These are phyloP conservation scores for Pythium coloratum DNA, from an alignment of 352 stramenopile species.

Conservation along the genomic window DNA sequence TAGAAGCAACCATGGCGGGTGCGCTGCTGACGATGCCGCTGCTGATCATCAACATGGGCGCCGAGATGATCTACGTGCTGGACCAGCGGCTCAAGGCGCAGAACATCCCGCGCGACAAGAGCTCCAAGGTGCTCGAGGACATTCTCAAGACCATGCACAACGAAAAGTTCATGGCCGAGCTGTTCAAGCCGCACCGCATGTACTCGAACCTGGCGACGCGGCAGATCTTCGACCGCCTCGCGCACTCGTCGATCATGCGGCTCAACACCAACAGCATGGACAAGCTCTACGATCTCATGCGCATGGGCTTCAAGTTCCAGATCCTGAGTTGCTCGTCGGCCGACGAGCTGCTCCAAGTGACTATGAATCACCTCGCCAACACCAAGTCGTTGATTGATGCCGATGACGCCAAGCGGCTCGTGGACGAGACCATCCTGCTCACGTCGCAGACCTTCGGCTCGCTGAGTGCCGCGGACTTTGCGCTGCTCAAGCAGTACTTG, in stretches of 20 bases:
- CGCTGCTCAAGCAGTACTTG: conserved; percentile 82
- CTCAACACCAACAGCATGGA: conserved; percentile 94
- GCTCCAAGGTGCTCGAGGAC: conserved; percentile 89
- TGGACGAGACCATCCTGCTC: conserved; percentile 80
- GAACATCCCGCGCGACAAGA: conserved; percentile 89
- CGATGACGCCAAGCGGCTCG: conserved; percentile 58
- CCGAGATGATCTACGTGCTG: conserved; percentile 94
- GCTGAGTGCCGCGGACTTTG: conserved; percentile 74
- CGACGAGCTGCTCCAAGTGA: conserved; percentile 88
- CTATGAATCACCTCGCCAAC: conserved; percentile 82
- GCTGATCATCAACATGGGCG: conserved; percentile 93
- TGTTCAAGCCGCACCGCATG: conserved; percentile 92
- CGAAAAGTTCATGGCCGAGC: conserved; percentile 87
- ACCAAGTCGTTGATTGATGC: conserved; percentile 74
- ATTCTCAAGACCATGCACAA: conserved; percentile 94
- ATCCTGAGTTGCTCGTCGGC: conserved; percentile 77
- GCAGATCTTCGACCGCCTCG: conserved; percentile 91
- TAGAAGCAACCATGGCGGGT: conserved; percentile 42
- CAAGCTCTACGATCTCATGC: conserved; percentile 95
- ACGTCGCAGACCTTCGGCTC: conserved; percentile 70
- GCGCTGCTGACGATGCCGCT: conserved; percentile 90
- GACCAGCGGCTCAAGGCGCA: conserved; percentile 91
- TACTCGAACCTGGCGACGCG: conserved; percentile 89
- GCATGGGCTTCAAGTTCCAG: conserved; percentile 95
- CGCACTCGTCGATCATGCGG: conserved; percentile 94